Percentiles rank a stretch among this genome's conserved stretches.
Conservation (phyloP, 2,329 filamentous ascomycete genomes). For the Verticillium nubilum region DNA sequence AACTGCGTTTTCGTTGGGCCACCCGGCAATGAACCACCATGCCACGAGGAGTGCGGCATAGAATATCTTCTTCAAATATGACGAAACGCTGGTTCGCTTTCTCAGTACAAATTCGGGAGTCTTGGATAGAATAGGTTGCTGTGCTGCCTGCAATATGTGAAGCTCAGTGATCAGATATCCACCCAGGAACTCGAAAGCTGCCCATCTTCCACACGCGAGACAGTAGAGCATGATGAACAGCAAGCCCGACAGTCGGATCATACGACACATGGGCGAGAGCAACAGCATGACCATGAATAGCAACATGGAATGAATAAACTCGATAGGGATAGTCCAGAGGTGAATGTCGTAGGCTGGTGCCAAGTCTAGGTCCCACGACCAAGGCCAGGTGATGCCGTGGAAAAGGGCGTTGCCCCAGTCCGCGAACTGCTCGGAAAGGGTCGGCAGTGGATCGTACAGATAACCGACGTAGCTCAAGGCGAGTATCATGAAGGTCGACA, state of each 20-base stretch:
- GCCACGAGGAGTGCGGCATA: neutral
- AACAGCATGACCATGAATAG: slow-evolving; percentile 50
- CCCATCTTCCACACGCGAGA: slow-evolving; percentile 2
- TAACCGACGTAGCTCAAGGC: slow-evolving; percentile 15
- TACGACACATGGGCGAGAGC: slow-evolving; percentile 23
- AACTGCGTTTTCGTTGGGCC: neutral
- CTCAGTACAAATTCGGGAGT: neutral
- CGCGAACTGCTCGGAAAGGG: slow-evolving; percentile 30
- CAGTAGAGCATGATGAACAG: slow-evolving; percentile 1
- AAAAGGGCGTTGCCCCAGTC: slow-evolving; percentile 33
- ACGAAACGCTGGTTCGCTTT: neutral
- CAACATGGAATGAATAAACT: slow-evolving; percentile 51
- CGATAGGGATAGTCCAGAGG: slow-evolving; percentile 58
- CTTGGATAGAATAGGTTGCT: neutral
- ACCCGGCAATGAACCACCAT: slow-evolving; percentile 2
- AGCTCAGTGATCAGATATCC: slow-evolving; percentile 1
- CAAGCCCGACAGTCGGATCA: neutral
- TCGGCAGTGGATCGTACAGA: neutral
- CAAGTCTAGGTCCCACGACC: slow-evolving; percentile 20
- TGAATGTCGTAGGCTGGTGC: slow-evolving; percentile 45
- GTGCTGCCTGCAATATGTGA: neutral
- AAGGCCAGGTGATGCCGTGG: slow-evolving; percentile 14
- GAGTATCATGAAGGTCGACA: neutral
- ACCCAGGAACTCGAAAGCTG: slow-evolving; percentile 2
- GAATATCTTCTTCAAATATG: neutral